These are phyloP conservation scores for Chamaecrista fasciculata DNA, from an alignment of 306 rosid genomes.

Conservation along the genomic window DNA sequence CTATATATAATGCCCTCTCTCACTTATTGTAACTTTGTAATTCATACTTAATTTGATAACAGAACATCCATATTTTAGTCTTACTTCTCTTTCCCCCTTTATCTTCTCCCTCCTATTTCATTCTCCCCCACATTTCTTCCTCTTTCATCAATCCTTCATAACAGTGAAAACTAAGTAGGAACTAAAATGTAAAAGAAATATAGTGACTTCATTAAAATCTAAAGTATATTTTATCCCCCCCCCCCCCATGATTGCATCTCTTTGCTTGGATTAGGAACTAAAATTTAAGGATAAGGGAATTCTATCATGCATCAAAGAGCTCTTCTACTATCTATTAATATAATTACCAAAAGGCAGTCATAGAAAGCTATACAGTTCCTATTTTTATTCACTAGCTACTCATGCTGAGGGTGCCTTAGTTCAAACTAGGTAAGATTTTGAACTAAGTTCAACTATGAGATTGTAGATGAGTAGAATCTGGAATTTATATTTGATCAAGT, in stretches of 20 bases:
- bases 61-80: no score
- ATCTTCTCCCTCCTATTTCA: no score
- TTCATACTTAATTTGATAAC: no score
- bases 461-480: constrained; percentile 25
- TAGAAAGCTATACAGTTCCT: constrained; percentile 33
- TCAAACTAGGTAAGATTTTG: not conserved
- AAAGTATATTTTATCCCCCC: not conserved
- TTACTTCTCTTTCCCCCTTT: no score
- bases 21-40: no score
- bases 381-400: constrained; percentile 29
- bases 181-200: not conserved
- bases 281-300: constrained; percentile 26
- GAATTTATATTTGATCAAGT: constrained; percentile 22
- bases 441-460: constrained; percentile 25
- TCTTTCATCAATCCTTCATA: no score
- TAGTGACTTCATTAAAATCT: not conserved
- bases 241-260: not conserved
- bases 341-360: constrained; percentile 31
- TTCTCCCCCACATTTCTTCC: no score
- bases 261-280: not conserved
- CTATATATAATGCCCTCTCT: no score
- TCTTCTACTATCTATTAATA: not conserved
- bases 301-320: constrained; percentile 29
- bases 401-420: constrained; percentile 20
- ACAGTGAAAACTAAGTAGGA: not conserved